Base-by-base conservation (phyloP, 148 eudicot genomes). In the Amaranthus palmeri region DNA sequence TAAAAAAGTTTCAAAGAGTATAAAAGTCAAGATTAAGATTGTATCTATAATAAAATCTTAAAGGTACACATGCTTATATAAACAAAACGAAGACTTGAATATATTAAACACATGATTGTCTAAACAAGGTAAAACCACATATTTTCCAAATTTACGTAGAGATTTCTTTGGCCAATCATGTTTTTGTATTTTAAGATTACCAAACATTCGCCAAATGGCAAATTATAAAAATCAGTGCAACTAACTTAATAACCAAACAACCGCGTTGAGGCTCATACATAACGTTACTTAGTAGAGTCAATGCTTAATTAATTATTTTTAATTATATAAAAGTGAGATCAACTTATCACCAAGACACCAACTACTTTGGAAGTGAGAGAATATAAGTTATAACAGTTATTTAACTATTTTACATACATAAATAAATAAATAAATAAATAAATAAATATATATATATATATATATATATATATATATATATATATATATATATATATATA, bases 11-110 rank as follows among this genome's bases (percentile, higher is more conserved):
- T 2, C 42, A 47, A 41, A 47, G 51, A 56, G 55, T 64, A 58
- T 47, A 57, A 65, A 74, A 79, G 78, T 79, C 82, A 79, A 75
- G 77, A 67, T 40, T 7, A 61, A 36, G 43, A 43, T 50, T 56
- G 42, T 54, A 10, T 67, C 48, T 25, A 54, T 25, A 61, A 47
- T 40, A 36, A n/a, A 50, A 12, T 14, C 69, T 43, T 48, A 58
- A 61, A 51, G 4, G 17, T 51, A 76, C 69, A 68, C 13, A 68
- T 61, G 67, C 41, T 42, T 14, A 3, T 8, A 52, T 25, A 40
- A 75, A 69, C 50, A 36, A 8, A 14, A 45, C 7, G 3, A 52
- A 12, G 18, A 45, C 9, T 55, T 6, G 15, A 10, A 42, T 8
- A 41, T 12, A 14, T 14, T 49, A 56, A 65, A 70, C 46, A 43